Percentiles rank a stretch among this genome's conserved stretches.
phyloP scores from a whole-genome alignment of 345 rosid genomes.

The Heritiera littoralis region DNA sequence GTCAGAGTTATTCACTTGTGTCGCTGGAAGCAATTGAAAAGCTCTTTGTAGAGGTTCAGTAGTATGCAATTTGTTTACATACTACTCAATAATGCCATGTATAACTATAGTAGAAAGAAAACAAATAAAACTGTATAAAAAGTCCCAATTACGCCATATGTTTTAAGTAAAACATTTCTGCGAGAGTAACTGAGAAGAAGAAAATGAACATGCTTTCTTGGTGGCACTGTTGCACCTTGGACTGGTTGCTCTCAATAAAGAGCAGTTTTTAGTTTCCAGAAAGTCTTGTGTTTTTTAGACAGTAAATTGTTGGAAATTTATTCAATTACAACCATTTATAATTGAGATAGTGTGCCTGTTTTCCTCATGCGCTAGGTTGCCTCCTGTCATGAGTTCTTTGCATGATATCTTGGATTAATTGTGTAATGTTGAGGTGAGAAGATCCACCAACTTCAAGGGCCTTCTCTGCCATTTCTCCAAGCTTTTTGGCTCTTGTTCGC shows the following conservation, averaged over 20 bases:
- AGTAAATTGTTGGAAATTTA: too few relatives aligned
- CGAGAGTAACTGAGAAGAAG: too few relatives aligned
- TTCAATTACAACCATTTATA: background rate
- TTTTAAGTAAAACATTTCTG: too few relatives aligned
- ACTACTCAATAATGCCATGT: background rate
- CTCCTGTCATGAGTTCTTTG: background rate
- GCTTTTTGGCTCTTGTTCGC: slow-evolving; percentile 29
- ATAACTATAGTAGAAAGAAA: background rate
- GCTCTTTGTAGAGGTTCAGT: background rate
- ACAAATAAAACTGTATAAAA: too few relatives aligned
- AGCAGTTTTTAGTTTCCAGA: too few relatives aligned
- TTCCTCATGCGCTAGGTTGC: too few relatives aligned
- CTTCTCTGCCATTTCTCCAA: slow-evolving; percentile 26
- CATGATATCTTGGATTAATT: slow-evolving; percentile 29
- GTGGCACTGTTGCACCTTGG: too few relatives aligned
- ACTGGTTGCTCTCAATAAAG: too few relatives aligned
- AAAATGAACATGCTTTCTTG: too few relatives aligned
- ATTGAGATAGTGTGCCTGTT: background rate
- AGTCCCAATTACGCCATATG: too few relatives aligned
- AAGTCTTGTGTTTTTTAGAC: background rate
- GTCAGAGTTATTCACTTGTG: too few relatives aligned
- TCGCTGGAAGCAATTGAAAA: too few relatives aligned
- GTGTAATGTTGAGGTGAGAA: slow-evolving; percentile 25
- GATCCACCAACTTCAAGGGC: slow-evolving; percentile 38
- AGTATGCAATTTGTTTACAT: background rate